Percentiles rank a stretch among this genome's conserved stretches.
Conservation (phyloP, 768 basidiomycete genomes). For the Podaxis sp. region DNA sequence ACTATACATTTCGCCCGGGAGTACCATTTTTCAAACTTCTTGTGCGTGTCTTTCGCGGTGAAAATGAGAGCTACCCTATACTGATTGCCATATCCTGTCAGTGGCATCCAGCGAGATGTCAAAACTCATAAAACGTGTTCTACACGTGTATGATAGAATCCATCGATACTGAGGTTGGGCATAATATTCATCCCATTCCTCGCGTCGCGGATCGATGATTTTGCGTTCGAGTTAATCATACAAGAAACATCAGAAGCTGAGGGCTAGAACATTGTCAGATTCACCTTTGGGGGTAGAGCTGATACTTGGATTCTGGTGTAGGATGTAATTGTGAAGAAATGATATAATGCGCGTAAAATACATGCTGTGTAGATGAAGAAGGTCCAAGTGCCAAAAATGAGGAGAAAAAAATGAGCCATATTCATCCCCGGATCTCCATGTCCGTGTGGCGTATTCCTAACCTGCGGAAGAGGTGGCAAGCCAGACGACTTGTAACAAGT, state of each 20-base stretch:
- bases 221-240: constrained; percentile 3
- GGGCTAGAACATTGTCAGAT: neutral
- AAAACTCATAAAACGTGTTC: constrained; percentile 22
- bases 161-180: constrained; percentile 24
- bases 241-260: neutral
- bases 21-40: neutral
- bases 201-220: neutral
- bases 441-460: neutral
- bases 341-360: constrained; percentile 16
- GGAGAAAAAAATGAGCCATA: constrained; percentile 3
- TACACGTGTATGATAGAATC: constrained; percentile 25
- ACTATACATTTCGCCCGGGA: neutral
- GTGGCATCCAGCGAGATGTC: constrained; percentile 2
- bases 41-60: constrained; percentile 9
- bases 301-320: neutral
- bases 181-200: constrained; percentile 1
- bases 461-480: neutral
- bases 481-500: neutral
- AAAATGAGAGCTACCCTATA: neutral
- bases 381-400: constrained; percentile 6
- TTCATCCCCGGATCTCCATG: neutral
- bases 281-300: neutral
- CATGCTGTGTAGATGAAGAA: constrained; percentile 15
- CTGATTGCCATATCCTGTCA: constrained; percentile 5
- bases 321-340: constrained; percentile 5